Base-by-base conservation (phyloP, 1,284 basidiomycete genomes). In the Athelia sp. region DNA sequence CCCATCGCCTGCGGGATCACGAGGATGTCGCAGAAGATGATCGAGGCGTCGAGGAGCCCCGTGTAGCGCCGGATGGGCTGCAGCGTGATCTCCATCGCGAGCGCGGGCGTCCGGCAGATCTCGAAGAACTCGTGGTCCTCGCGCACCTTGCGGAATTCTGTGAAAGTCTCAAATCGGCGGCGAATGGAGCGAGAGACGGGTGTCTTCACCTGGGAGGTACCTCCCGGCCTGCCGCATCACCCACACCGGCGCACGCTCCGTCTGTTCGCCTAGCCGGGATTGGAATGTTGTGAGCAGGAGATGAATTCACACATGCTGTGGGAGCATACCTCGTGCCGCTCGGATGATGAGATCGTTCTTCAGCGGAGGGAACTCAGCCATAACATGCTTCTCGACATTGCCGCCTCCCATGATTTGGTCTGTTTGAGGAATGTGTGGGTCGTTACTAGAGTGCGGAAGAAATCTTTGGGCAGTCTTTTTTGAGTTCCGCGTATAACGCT, bases 171-270 rank as follows among this genome's bases (percentile, higher is more conserved):
- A 22, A 8, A 52, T 46, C 22, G 43, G 22, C 38, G 17, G 24
- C n/a, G 36, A 26, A 15, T 8, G 19, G 4, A 29, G 21, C 26
- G 43, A 47, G 15, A 18, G 32, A 46, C 43, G 15, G 13, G 35
- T 40, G 23, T 49, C 68, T 75, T 68, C 61, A 93, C 93, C 94
- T 68, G 94, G 94, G 46, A 98, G 81, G 70, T 97, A 97, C 48
- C 95, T 81, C 43, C 96, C 95, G 18, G 97, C 97, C 67, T 99
- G 96, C 29, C 97, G 82, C 96, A 99, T 99, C 53, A 98, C 90
- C 96, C 96, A 99, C 53, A 97, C 93, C 13, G 96, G 96, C 2
- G 96, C 93, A 51, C 92, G 83, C 62, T 92, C 89, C 0, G 93
- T 95, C 65, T 82, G 75, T 69, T 96, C 85, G 13, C 93, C 92